phyloP scores from a whole-genome alignment of 345 rosid species.

The Aethionema arabicum region DNA sequence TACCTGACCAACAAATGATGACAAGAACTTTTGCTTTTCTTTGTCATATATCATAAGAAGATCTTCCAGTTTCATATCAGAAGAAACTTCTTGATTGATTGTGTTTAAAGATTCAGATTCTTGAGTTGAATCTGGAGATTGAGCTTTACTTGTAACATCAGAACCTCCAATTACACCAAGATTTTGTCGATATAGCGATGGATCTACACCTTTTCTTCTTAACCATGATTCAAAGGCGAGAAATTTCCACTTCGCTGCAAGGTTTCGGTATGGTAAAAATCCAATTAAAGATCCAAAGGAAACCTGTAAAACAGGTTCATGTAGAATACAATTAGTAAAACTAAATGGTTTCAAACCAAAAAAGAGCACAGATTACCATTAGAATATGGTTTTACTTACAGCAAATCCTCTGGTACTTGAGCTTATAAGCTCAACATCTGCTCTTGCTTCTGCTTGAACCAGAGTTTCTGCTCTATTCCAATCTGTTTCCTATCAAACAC shows the following conservation, averaged over 20 bases:
- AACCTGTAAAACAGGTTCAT: constrained; percentile 49
- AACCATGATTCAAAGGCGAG: constrained; percentile 94
- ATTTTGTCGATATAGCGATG: constrained; percentile 63
- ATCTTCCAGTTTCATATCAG: constrained; percentile 81
- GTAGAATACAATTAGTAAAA: constrained; percentile 2
- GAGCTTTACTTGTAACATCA: constrained; percentile 41
- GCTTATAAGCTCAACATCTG: constrained; percentile 79
- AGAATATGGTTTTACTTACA: constrained; percentile 45
- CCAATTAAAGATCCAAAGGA: constrained; percentile 85
- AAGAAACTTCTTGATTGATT: constrained; percentile 45
- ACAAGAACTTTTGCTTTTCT: constrained; percentile 80
- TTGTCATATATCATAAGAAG: constrained; percentile 75
- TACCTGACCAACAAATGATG: constrained; percentile 92
- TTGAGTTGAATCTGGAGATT: constrained; percentile 38
- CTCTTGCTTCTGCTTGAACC: constrained; percentile 53
- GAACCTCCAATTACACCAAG: constrained; percentile 66
- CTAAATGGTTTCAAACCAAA: constrained; percentile 11
- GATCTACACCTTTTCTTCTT: constrained; percentile 83
- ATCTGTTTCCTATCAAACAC: constrained; percentile 59
- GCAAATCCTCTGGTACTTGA: constrained; percentile 77
- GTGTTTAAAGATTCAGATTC: constrained; percentile 39
- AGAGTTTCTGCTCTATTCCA: constrained; percentile 76
- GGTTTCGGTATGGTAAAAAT: constrained; percentile 83
- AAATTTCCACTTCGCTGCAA: constrained; percentile 78
- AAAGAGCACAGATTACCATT: constrained; percentile 17